Evolutionary conservation across 2,329 filamentous ascomycete genomes (phyloP).

Genomic region (Nannizziopsis barbatae): DNA sequence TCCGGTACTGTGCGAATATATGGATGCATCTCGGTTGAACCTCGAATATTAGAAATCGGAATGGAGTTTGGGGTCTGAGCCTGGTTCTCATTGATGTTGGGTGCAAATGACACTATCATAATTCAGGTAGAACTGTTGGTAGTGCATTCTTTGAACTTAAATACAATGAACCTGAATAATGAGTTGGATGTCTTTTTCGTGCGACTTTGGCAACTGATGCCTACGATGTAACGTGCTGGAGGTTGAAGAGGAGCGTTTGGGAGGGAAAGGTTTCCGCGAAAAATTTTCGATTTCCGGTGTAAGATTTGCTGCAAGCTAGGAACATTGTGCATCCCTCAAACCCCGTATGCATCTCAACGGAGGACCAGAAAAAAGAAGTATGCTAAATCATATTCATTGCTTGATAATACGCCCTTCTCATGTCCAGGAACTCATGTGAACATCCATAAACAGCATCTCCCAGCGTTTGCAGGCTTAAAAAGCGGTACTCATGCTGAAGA

Average conservation of each 20-base stretch:
- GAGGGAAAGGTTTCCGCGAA: neutral
- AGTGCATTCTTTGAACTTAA: too few relatives aligned
- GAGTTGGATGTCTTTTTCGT: too few relatives aligned
- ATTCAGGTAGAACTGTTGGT: too few relatives aligned
- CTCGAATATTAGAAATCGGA: neutral
- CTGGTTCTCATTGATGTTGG: neutral
- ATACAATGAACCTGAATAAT: too few relatives aligned
- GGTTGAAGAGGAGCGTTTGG: neutral
- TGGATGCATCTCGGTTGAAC: neutral
- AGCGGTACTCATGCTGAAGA: too few relatives aligned
- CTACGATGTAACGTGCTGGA: too few relatives aligned
- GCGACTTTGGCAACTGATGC: too few relatives aligned
- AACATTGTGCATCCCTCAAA: neutral
- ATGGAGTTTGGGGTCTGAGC: neutral
- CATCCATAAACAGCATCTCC: constrained; percentile 5
- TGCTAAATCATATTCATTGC: constrained; percentile 9
- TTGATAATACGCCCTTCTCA: constrained; percentile 1
- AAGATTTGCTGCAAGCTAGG: constrained; percentile 1
- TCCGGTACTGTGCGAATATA: too few relatives aligned
- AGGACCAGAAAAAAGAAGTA: neutral
- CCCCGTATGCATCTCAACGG: neutral
- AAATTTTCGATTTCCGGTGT: constrained; percentile 7
- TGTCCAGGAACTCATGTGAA: constrained; percentile 1
- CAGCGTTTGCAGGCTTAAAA: neutral
- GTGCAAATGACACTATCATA: too few relatives aligned